phyloP scores from a whole-genome alignment of 2,329 filamentous ascomycete species.

The Pseudogymnoascus sp. region DNA sequence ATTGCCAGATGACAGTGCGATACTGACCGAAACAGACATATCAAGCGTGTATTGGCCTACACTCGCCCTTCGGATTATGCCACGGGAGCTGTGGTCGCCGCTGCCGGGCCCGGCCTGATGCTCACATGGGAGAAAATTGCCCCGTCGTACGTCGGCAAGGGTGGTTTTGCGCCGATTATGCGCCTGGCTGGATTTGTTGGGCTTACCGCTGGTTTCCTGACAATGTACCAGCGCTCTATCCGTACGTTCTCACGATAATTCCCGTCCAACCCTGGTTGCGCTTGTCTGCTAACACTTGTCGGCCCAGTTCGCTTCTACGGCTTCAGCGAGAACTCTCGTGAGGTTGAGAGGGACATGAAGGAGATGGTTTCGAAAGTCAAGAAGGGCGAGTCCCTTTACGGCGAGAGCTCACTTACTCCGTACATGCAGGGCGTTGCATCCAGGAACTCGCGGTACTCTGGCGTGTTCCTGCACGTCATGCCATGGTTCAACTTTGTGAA shows the following conservation, averaged over 20 bases:
- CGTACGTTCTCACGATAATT: constrained; percentile 51
- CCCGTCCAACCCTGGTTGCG: not conserved
- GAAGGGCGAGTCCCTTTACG: constrained; percentile 82
- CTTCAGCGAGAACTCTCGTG: constrained; percentile 82
- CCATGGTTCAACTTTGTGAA: constrained; percentile 99
- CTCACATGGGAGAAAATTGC: constrained; percentile 74
- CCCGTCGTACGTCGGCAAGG: constrained; percentile 76
- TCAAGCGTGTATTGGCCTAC: constrained; percentile 84
- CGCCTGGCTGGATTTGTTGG: constrained; percentile 69
- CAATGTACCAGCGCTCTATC: constrained; percentile 76
- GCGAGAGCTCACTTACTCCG: constrained; percentile 66
- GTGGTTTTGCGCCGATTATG: constrained; percentile 77
- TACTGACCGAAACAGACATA: constrained; percentile 56
- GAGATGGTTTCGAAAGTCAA: constrained; percentile 98
- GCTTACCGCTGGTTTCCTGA: constrained; percentile 69
- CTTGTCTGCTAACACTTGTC: constrained; percentile 9
- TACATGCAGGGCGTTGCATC: constrained; percentile 92
- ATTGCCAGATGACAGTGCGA: not conserved
- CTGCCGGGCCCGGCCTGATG: constrained; percentile 67
- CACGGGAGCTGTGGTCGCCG: constrained; percentile 59
- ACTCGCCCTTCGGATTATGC: constrained; percentile 78
- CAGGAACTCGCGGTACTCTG: constrained; percentile 86
- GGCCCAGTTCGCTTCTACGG: constrained; percentile 84
- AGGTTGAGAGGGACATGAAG: constrained; percentile 91
- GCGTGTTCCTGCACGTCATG: constrained; percentile 73